Evolutionary conservation across 1,139 yeast genomes (phyloP).

Genomic region (Wickerhamomyces sp.): DNA sequence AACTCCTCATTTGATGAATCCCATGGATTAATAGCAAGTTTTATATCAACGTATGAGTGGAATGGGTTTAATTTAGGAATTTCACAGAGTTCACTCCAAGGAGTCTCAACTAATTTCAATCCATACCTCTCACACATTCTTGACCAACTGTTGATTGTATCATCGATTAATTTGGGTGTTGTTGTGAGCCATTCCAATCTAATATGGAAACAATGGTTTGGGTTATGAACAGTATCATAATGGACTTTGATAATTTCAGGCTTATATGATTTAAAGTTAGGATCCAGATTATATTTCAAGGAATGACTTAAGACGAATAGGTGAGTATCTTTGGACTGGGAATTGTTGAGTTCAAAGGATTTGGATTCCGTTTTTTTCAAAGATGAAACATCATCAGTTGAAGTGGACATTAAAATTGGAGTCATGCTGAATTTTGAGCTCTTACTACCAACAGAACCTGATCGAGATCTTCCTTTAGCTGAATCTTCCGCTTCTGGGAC

Average conservation of each 20-base stretch:
- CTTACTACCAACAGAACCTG: conserved; percentile 10
- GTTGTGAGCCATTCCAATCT: conserved; percentile 91
- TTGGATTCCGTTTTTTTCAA: conserved; percentile 7
- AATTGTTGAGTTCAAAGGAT: conserved; percentile 2
- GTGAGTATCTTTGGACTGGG: conserved; percentile 14
- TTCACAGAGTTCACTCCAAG: conserved; percentile 81
- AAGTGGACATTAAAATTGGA: conserved; percentile 10
- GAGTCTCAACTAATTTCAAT: conserved; percentile 81
- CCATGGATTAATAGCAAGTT: conserved; percentile 66
- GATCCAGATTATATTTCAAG: conserved; percentile 73
- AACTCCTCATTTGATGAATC: conserved; percentile 42
- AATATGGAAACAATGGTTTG: conserved; percentile 90
- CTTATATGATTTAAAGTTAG: conserved; percentile 62
- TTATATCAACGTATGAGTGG: conserved; percentile 74
- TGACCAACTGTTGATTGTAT: conserved; percentile 75
- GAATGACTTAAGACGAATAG: conserved; percentile 37
- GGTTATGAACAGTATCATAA: conserved; percentile 88
- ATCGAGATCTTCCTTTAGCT: conserved; percentile 6
- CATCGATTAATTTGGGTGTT: conserved; percentile 85
- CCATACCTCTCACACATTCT: conserved; percentile 86
- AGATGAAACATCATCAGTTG: conserved; percentile 8
- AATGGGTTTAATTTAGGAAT: conserved; percentile 79
- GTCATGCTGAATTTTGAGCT: conserved; percentile 14
- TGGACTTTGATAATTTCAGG: conserved; percentile 81
- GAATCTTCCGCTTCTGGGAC: neutral